Evolutionary conservation across 257 asterid species (phyloP).

Genomic region (Haberlea rhodopensis): DNA sequence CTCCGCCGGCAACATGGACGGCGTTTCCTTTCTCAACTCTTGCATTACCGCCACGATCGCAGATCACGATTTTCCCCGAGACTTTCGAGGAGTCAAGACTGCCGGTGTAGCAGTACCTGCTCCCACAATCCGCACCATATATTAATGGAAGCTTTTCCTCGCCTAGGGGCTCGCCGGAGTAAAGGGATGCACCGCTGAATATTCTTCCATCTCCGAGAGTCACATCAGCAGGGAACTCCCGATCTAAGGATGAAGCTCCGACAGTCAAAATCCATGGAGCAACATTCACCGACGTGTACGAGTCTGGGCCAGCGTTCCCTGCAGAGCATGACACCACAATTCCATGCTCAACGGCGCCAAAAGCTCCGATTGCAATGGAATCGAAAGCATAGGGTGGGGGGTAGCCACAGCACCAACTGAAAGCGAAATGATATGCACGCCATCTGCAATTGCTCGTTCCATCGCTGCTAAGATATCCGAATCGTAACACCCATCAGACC

Average conservation of each 20-base stretch:
- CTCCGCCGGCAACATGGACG: constrained; percentile 81
- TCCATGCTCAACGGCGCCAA: constrained; percentile 66
- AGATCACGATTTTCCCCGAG: constrained; percentile 73
- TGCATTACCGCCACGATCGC: constrained; percentile 94
- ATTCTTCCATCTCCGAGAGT: too few species aligned
- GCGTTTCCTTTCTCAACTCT: constrained; percentile 85
- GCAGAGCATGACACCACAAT: constrained; percentile 82
- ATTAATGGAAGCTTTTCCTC: too few species aligned
- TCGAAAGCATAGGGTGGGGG: constrained; percentile 65
- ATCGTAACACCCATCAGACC: constrained; percentile 72
- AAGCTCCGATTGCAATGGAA: constrained; percentile 87
- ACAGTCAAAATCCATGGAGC: constrained; percentile 97
- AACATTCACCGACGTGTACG: constrained; percentile 64
- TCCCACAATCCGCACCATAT: constrained; percentile 75
- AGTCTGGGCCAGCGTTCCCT: constrained; percentile 79
- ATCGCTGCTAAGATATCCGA: too few species aligned
- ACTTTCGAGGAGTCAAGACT: constrained; percentile 50
- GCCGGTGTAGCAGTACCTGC: constrained; percentile 71
- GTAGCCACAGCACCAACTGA: constrained; percentile 76
- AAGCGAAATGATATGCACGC: too few species aligned
- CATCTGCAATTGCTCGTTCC: too few species aligned
- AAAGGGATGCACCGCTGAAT: too few species aligned
- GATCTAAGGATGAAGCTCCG: constrained; percentile 91
- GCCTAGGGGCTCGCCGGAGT: too few species aligned
- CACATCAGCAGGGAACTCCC: constrained; percentile 94